Base-by-base conservation (phyloP, 257 asterid genomes). In the Schizonepeta tenuifolia region DNA sequence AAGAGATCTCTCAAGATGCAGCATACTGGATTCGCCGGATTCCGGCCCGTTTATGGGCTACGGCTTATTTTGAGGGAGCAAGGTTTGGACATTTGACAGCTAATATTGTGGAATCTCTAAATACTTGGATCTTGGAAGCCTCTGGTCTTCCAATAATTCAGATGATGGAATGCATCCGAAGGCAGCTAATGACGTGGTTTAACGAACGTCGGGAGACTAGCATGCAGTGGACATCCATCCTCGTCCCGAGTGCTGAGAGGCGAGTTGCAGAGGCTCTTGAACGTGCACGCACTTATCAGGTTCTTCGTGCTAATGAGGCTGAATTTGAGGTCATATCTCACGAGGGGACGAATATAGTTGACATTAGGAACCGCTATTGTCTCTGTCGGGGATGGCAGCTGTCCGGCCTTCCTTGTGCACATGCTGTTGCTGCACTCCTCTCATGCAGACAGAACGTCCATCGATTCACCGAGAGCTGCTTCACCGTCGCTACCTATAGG, bases 181-280 rank as follows among this genome's bases (percentile, higher is more conserved):
- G 98, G 79, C 97, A 91, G 83, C 90, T 94, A 43, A 89, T 91
- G 97, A 86, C 95, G 8, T 91, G 96, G 99, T 91, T 91, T 86
- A 88, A 89, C 14, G 99, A 94, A 73, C 96, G 99, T 2, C 85
- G 97, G 13, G 98, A 94, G 80, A 86, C 84, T 5, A 88, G 99
- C 58, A 94, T 91, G 96, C 97, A 87, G 78, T 94, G 99, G 99
- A 85, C 97, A 2, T 89, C 99, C 4, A 89, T 91, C 67, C 95
- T 94, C 0, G 97, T 87, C 33, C 99, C 98, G 0, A 77, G 83
- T 2, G 98, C 99, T 0, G 98, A 94, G 89, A 78, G 90, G 54
- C 88, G 88, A 14, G 97, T 94, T 2, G 95, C 96, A 1, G 99
- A 91, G 73, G 95, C 99, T 8, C 86, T 94, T 15, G 99, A 89